phyloP scores from a whole-genome alignment of 345 rosid species.

The Kandelia obovata region DNA sequence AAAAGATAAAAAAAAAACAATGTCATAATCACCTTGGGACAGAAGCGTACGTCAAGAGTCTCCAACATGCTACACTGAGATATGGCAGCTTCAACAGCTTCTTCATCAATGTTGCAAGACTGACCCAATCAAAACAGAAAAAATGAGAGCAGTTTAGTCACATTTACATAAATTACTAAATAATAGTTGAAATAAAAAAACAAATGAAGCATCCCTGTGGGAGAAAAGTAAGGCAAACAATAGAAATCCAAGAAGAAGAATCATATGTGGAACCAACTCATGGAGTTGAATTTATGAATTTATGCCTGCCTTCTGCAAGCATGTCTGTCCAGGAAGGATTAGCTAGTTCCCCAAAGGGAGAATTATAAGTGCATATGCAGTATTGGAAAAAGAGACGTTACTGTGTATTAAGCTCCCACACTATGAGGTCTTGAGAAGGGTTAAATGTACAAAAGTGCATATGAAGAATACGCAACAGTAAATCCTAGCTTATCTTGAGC shows the following conservation, averaged over 20 bases:
- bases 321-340: too few relatives aligned
- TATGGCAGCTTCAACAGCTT: constrained; percentile 67
- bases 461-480: not conserved
- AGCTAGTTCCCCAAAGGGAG: too few relatives aligned
- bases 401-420: too few relatives aligned
- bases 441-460: too few relatives aligned
- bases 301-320: not conserved
- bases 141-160: not conserved
- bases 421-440: not conserved
- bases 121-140: constrained; percentile 18
- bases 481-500: too few relatives aligned
- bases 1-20: not conserved
- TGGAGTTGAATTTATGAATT: not conserved
- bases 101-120: constrained; percentile 79
- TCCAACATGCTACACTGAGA: constrained; percentile 75
- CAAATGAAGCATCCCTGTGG: not conserved
- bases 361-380: too few relatives aligned
- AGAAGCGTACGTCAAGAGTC: constrained; percentile 87
- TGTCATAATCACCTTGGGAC: constrained; percentile 65
- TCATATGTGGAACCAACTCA: not conserved
- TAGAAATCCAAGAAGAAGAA: not conserved
- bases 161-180: not conserved
- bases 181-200: not conserved
- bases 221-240: not conserved
- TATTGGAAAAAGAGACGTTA: too few relatives aligned